Percentiles rank a stretch among this genome's conserved stretches.
Evolutionary conservation across 2,329 filamentous ascomycete species (phyloP).

Genomic region (Dothideomycetes sp.): DNA sequence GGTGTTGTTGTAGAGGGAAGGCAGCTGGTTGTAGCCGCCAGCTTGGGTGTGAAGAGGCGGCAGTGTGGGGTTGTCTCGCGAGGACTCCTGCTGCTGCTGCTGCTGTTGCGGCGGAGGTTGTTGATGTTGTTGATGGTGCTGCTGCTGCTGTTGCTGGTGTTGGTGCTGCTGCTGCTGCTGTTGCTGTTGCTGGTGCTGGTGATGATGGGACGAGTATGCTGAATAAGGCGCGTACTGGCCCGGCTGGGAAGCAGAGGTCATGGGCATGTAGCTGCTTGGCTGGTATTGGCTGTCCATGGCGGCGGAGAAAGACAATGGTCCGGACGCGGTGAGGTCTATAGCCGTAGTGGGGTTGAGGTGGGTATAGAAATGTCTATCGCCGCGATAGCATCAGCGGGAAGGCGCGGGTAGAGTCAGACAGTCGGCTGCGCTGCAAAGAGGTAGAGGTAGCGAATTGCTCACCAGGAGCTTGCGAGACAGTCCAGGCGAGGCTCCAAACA

Average conservation of each 20-base stretch:
- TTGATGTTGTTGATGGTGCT: constrained; percentile 15
- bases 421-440: constrained; percentile 1
- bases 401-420: constrained; percentile 2
- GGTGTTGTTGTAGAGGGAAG: constrained; percentile 19
- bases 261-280: constrained; percentile 15
- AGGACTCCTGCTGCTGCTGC: constrained; percentile 10
- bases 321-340: constrained; percentile 2
- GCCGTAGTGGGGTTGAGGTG: not conserved
- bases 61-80: constrained; percentile 18
- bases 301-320: constrained; percentile 8
- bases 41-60: constrained; percentile 22
- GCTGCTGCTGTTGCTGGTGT: constrained; percentile 7
- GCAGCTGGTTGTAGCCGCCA: constrained; percentile 20
- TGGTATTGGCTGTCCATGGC: constrained; percentile 17
- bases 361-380: constrained; percentile 6
- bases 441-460: not conserved
- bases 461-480: not conserved
- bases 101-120: constrained; percentile 10
- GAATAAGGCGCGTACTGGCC: constrained; percentile 8
- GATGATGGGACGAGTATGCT: constrained; percentile 5
- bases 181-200: constrained; percentile 13
- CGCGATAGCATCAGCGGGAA: constrained; percentile 3
- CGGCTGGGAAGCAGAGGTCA: constrained; percentile 11
- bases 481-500: not conserved
- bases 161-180: constrained; percentile 13